These are phyloP conservation scores for Postia placenta DNA, from an alignment of 768 basidiomycete species.

Conservation along the genomic window DNA sequence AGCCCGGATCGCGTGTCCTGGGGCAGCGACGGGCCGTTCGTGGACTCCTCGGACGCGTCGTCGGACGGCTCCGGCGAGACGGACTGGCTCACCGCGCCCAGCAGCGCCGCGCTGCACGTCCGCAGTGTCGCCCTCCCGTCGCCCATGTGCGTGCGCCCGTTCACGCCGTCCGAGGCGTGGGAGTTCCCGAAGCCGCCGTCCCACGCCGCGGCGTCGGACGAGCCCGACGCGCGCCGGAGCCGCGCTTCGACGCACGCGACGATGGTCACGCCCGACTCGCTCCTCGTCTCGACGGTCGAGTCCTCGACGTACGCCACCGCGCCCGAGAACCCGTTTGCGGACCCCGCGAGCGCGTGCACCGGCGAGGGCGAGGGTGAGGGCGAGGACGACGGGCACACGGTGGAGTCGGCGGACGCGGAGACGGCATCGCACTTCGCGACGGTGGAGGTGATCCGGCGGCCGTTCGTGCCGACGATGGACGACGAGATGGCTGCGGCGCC, in stretches of 20 bases:
- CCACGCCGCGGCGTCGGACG: not conserved
- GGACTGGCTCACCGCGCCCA: slow-evolving; percentile 8
- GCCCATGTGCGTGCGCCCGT: slow-evolving; percentile 60
- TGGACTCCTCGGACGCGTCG: not conserved
- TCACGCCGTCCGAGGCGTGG: slow-evolving; percentile 62
- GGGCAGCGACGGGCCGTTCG: slow-evolving; percentile 29
- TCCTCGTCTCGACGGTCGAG: slow-evolving; percentile 2
- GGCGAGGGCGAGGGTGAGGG: not conserved
- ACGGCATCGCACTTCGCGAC: slow-evolving; percentile 30
- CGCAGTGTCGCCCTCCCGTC: slow-evolving; percentile 29
- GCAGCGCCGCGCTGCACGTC: slow-evolving; percentile 4
- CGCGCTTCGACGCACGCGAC: slow-evolving; percentile 1
- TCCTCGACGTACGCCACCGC: slow-evolving; percentile 10
- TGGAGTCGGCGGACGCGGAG: slow-evolving; percentile 11
- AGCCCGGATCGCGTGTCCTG: slow-evolving; percentile 26
- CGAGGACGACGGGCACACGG: slow-evolving; percentile 3
- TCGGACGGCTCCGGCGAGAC: slow-evolving; percentile 8
- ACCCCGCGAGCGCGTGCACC: slow-evolving; percentile 16
- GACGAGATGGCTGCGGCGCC: slow-evolving; percentile 54
- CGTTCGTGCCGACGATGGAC: slow-evolving; percentile 47
- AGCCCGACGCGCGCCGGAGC: not conserved
- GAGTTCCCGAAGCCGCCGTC: slow-evolving; percentile 64
- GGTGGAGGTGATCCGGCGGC: slow-evolving; percentile 45
- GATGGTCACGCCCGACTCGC: not conserved
- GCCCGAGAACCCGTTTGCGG: slow-evolving; percentile 21